phyloP scores from a whole-genome alignment of 768 basidiomycete species.

The Suillus luteus region DNA sequence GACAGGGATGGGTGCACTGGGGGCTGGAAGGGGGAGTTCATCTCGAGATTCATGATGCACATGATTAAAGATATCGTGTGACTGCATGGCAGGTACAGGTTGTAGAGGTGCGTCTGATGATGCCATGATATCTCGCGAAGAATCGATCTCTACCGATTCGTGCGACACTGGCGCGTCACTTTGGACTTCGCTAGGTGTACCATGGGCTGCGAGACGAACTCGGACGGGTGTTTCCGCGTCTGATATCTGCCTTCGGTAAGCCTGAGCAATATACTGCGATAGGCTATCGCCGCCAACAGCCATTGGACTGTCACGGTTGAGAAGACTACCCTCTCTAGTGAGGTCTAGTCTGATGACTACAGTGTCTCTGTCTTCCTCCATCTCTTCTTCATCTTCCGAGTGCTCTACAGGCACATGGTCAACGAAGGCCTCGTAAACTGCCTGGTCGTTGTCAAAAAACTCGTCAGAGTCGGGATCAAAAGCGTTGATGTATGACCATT shows the following conservation, averaged over 20 bases:
- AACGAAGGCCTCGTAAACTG: conserved; percentile 66
- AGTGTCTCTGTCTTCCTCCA: conserved; percentile 37
- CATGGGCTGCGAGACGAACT: conserved; percentile 26
- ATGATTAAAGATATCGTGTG: conserved; percentile 5
- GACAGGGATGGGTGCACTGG: conserved; percentile 33
- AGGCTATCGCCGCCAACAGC: conserved; percentile 46
- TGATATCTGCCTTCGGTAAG: conserved; percentile 34
- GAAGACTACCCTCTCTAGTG: conserved; percentile 44
- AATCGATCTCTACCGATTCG: neutral
- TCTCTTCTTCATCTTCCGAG: conserved; percentile 21
- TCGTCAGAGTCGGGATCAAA: conserved; percentile 85
- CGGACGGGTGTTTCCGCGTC: conserved; percentile 20
- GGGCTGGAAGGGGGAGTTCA: conserved; percentile 21
- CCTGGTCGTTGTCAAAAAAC: conserved; percentile 61
- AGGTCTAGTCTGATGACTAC: conserved; percentile 33
- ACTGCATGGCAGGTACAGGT: neutral
- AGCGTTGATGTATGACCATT: conserved; percentile 64
- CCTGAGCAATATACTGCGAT: conserved; percentile 40
- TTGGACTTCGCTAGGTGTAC: conserved; percentile 15
- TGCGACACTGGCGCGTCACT: conserved; percentile 6
- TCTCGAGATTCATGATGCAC: conserved; percentile 12
- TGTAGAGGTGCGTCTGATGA: neutral
- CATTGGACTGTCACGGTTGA: conserved; percentile 52
- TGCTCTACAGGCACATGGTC: conserved; percentile 34
- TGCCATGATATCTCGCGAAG: neutral